Percentiles rank a stretch among this genome's conserved stretches.
These are phyloP conservation scores for Vanrija humicola DNA, from an alignment of 1,284 basidiomycete genomes.

Conservation along the genomic window DNA sequence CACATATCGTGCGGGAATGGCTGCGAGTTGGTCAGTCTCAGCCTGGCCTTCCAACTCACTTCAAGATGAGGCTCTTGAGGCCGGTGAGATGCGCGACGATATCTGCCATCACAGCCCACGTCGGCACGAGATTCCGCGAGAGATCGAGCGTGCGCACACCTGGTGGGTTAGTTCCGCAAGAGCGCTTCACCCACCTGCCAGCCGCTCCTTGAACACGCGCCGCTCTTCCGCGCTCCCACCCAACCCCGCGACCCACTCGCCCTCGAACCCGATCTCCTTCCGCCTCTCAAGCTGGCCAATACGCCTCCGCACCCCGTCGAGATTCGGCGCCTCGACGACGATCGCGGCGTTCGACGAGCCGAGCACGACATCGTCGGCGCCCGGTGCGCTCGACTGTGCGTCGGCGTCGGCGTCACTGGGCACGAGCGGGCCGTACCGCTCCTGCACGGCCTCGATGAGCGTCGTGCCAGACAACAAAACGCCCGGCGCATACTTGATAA, in stretches of 20 bases:
- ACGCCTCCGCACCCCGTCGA: slow-evolving; percentile 70
- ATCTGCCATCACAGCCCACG: slow-evolving; percentile 65
- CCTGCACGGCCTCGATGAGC: slow-evolving; percentile 68
- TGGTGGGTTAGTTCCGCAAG: slow-evolving; percentile 42
- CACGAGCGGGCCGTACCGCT: slow-evolving; percentile 59
- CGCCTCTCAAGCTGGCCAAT: slow-evolving; percentile 65
- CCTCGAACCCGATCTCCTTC: slow-evolving; percentile 72
- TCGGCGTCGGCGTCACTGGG: slow-evolving; percentile 38
- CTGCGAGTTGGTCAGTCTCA: slow-evolving; percentile 17
- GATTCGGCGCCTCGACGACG: slow-evolving; percentile 76
- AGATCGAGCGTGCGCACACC: slow-evolving; percentile 77
- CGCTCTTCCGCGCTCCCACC: slow-evolving; percentile 51
- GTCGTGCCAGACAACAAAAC: slow-evolving; percentile 56
- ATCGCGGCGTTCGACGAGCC: slow-evolving; percentile 79
- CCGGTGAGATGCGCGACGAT: slow-evolving; percentile 63
- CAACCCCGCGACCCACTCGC: slow-evolving; percentile 56
- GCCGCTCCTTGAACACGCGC: slow-evolving; percentile 25
- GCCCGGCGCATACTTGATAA: slow-evolving; percentile 26
- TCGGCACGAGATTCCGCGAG: slow-evolving; percentile 68
- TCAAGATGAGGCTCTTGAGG: slow-evolving; percentile 67
- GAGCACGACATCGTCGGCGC: slow-evolving; percentile 55
- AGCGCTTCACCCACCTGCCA: slow-evolving; percentile 19
- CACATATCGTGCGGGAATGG: slow-evolving; percentile 51
- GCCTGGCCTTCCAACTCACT: slow-evolving; percentile 54
- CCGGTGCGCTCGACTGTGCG: slow-evolving; percentile 31